Percentiles rank a stretch among this genome's conserved stretches.
phyloP scores from a whole-genome alignment of 768 basidiomycete species.

The Galerina sulciceps region DNA sequence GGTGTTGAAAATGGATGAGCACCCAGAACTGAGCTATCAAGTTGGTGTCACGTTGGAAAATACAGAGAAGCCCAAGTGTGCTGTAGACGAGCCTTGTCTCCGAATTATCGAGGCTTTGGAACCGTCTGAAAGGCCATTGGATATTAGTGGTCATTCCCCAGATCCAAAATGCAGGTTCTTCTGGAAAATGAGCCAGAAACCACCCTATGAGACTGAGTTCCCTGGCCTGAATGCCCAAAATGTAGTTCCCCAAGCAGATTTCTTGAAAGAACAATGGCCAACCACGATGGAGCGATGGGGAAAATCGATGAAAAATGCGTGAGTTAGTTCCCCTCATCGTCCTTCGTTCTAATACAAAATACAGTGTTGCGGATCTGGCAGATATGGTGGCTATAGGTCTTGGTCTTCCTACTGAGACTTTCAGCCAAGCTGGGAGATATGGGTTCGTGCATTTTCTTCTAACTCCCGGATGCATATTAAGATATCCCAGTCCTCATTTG shows the following conservation, averaged over 20 bases:
- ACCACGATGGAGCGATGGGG: constrained; percentile 87
- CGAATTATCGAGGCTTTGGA: constrained; percentile 78
- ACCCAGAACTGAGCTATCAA: constrained; percentile 88
- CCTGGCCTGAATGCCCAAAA: constrained; percentile 82
- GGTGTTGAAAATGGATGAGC: constrained; percentile 74
- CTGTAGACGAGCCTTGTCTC: constrained; percentile 82
- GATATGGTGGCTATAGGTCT: constrained; percentile 89
- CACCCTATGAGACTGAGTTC: constrained; percentile 80
- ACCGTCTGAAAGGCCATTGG: constrained; percentile 81
- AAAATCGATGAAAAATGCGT: constrained; percentile 86
- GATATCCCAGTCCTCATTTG: constrained; percentile 67
- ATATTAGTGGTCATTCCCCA: constrained; percentile 76
- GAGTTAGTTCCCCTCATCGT: constrained; percentile 29
- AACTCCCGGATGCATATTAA: neutral
- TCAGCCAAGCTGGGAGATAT: constrained; percentile 81
- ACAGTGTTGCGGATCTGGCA: constrained; percentile 83
- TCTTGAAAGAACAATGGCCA: constrained; percentile 68
- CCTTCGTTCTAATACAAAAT: constrained; percentile 9
- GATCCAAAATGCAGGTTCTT: constrained; percentile 97
- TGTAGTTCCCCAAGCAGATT: constrained; percentile 70
- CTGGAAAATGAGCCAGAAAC: constrained; percentile 78
- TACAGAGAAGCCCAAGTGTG: constrained; percentile 90
- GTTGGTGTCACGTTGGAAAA: constrained; percentile 96
- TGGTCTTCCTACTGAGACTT: constrained; percentile 68
- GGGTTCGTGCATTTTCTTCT: constrained; percentile 53